A percentile compares a stretch with the other conserved stretches of the same genome.
Evolutionary conservation across 768 basidiomycete genomes (phyloP).

Genomic region (Russula griseocarnosa): DNA sequence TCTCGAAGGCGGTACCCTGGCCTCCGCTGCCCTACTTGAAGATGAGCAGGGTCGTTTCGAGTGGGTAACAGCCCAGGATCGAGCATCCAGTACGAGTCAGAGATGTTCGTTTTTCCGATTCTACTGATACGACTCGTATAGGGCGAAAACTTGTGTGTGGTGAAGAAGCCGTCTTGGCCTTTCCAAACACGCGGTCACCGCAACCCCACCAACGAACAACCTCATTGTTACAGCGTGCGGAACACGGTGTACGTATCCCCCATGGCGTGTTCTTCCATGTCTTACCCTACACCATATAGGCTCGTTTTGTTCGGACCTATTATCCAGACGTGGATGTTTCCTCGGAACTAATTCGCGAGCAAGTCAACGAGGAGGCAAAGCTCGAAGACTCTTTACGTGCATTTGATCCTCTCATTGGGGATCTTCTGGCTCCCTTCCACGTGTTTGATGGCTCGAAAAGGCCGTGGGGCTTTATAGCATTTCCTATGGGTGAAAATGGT

Average conservation of each 20-base stretch:
- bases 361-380: constrained; percentile 47
- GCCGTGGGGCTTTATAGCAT: constrained; percentile 41
- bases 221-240: constrained; percentile 48
- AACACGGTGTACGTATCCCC: constrained; percentile 55
- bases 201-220: constrained; percentile 34
- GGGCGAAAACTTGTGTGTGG: constrained; percentile 34
- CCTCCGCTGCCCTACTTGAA: constrained; percentile 52
- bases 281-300: constrained; percentile 39
- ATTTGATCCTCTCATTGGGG: constrained; percentile 60
- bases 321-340: constrained; percentile 74
- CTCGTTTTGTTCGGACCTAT: constrained; percentile 65
- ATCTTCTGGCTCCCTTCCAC: constrained; percentile 45
- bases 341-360: constrained; percentile 57
- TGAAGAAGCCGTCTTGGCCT: constrained; percentile 43
- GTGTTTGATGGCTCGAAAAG: constrained; percentile 31
- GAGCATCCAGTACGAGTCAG: not conserved
- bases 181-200: constrained; percentile 53
- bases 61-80: constrained; percentile 48
- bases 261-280: constrained; percentile 8
- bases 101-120: not conserved
- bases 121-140: constrained; percentile 28
- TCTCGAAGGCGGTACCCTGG: constrained; percentile 53
- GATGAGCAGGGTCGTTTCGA: constrained; percentile 40
- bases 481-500: constrained; percentile 61
- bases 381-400: constrained; percentile 35